These are phyloP conservation scores for Amanita brunnescens DNA, from an alignment of 768 basidiomycete species.

Conservation along the genomic window DNA sequence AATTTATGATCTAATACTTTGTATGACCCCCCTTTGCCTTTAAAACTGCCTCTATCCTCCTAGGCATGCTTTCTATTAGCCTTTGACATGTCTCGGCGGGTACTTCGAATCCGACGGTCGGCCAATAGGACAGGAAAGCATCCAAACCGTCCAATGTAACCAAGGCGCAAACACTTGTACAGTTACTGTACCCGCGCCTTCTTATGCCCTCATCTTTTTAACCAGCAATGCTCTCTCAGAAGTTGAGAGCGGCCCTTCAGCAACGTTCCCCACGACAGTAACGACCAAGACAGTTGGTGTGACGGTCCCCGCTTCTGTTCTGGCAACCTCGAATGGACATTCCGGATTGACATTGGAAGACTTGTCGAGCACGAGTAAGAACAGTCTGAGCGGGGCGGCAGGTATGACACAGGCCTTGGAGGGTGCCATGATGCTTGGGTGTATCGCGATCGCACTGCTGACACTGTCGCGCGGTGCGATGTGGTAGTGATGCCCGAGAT, in stretches of 20 bases:
- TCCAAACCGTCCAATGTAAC: slow-evolving; percentile 57
- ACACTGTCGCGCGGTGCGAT: background rate
- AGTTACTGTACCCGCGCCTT: slow-evolving; percentile 60
- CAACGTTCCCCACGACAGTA: slow-evolving; percentile 51
- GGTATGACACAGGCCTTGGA: slow-evolving; percentile 4
- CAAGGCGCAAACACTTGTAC: slow-evolving; percentile 41
- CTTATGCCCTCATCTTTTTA: slow-evolving; percentile 70
- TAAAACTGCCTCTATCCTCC: too few species aligned
- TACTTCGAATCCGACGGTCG: slow-evolving; percentile 62
- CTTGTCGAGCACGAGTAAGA: slow-evolving; percentile 25
- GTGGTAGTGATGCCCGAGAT: background rate
- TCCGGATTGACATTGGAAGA: slow-evolving; percentile 19
- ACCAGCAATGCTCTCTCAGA: slow-evolving; percentile 28
- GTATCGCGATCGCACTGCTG: slow-evolving; percentile 7
- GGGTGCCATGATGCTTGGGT: slow-evolving; percentile 8
- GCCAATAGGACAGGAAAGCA: slow-evolving; percentile 41
- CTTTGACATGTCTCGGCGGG: too few species aligned
- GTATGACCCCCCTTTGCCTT: background rate
- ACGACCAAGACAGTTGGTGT: slow-evolving; percentile 38
- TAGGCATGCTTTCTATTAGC: too few species aligned
- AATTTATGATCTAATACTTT: too few species aligned
- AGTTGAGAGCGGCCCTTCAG: slow-evolving; percentile 20
- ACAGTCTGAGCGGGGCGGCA: slow-evolving; percentile 16
- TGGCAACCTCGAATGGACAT: slow-evolving; percentile 47
- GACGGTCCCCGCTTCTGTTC: slow-evolving; percentile 41